Evolutionary conservation across 306 rosid genomes (phyloP), one percentile per base, ranked within the genome.

Genomic region (Fragaria nilgerrensis): DNA sequence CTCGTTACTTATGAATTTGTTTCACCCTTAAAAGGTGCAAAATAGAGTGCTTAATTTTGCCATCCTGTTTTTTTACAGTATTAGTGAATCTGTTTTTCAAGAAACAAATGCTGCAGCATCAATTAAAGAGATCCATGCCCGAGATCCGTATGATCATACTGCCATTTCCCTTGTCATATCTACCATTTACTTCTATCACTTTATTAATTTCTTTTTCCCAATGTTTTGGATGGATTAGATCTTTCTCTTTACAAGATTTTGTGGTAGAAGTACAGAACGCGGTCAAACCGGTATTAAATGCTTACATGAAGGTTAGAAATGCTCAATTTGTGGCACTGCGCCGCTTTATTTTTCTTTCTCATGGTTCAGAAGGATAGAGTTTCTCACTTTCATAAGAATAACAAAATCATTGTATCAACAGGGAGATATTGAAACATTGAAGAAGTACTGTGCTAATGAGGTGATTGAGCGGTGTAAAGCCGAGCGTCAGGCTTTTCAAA

Each of bases 391-490:
- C 64, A 72, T 79, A 19, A 16, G 25, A 22, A 56, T 82, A 44
- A 56, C 52, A n/a, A 43, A 36, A 53, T 43, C 78, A 14, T 53
- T 70, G 12, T 25, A 63, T 73, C 72, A 84, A 23, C 76, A 92
- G 98, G 98, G 91, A 72, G 96, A 90, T 78, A 78, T 84, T 69
- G 96, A 89, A 88, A 87, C 90, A 50, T 83, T 92, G 81, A 92
- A 87, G 83, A 90, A 94, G 85, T 92, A 85, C 75, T 92, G 97
- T 77, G 79, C 89, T 79, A 82, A 82, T 72, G 96, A 90, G 88
- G 88, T 95, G 82, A 83, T 95, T 63, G 96, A 92, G 81, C 92
- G 96, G 77, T 95, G 96, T 82, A 90, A 91, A 82, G 98, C 97
- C 7, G 98, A 94, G 89, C 92, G 86, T 76, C 74, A 9, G 63